These are phyloP conservation scores for Albizia julibrissin DNA, from an alignment of 306 rosid species.

Conservation along the genomic window DNA sequence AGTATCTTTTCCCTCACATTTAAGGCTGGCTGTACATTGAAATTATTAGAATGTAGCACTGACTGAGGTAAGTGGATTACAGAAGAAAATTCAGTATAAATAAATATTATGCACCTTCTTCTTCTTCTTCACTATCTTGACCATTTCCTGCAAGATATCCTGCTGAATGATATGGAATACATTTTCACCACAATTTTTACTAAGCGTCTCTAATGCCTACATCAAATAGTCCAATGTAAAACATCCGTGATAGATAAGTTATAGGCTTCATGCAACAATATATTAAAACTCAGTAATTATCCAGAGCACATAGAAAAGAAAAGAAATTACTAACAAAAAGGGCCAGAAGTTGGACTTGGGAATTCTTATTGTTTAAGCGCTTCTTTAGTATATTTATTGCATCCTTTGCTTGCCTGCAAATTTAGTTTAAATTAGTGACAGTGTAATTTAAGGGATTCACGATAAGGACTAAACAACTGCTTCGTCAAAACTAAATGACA, in stretches of 20 bases:
- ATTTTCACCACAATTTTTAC: constrained; percentile 92
- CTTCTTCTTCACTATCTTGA: constrained; percentile 95
- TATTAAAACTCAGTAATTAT: neutral
- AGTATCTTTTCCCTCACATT: constrained; percentile 92
- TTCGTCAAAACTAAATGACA: constrained; percentile 23
- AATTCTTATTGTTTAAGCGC: constrained; percentile 75
- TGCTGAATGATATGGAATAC: constrained; percentile 83
- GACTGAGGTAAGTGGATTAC: constrained; percentile 28
- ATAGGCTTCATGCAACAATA: neutral
- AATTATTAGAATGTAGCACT: constrained; percentile 34
- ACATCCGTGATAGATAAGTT: constrained; percentile 22
- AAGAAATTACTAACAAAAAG: constrained; percentile 76
- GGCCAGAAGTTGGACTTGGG: constrained; percentile 83
- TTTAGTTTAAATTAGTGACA: constrained; percentile 30
- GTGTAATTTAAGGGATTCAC: constrained; percentile 12
- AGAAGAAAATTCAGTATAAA: constrained; percentile 14
- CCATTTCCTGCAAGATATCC: constrained; percentile 93
- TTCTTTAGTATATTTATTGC: constrained; percentile 92
- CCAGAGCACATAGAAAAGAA: constrained; percentile 23
- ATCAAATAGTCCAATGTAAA: constrained; percentile 33
- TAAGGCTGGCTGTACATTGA: constrained; percentile 82
- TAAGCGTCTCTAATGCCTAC: constrained; percentile 88
- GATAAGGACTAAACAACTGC: constrained; percentile 4
- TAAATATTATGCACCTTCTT: constrained; percentile 68
- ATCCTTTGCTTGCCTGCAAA: constrained; percentile 94